phyloP scores from a whole-genome alignment of 192 early-diverging fungal species.

The Backusella circina region DNA sequence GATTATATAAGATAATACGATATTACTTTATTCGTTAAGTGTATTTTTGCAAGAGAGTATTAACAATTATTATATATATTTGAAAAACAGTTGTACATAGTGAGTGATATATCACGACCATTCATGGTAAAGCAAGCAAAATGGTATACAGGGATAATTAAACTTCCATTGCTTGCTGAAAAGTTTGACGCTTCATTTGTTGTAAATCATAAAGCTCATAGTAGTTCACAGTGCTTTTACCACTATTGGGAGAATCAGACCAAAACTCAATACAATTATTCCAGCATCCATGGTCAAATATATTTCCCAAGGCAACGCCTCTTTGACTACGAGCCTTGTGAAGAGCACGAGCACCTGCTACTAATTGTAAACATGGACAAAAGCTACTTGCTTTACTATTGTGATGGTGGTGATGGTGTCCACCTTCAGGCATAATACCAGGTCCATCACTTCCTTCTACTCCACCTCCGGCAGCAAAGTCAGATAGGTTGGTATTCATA shows the following conservation, averaged over 20 bases:
- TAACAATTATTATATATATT: not conserved
- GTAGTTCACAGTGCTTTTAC: conserved; percentile 58
- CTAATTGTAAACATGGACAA: conserved; percentile 28
- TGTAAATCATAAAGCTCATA: conserved; percentile 47
- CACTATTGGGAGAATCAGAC: conserved; percentile 51
- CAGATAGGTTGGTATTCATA: conserved; percentile 23
- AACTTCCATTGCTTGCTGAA: conserved; percentile 1
- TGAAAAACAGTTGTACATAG: not conserved
- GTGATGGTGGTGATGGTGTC: conserved; percentile 15
- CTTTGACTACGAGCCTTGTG: conserved; percentile 30
- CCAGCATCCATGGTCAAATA: conserved; percentile 77
- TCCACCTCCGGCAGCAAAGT: conserved; percentile 17
- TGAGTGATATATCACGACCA: not conserved
- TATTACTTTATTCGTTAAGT: not conserved
- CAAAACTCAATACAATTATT: conserved; percentile 89
- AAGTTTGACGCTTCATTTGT: not conserved
- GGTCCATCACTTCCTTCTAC: conserved; percentile 31
- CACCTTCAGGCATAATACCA: conserved; percentile 6
- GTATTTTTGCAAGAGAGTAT: not conserved
- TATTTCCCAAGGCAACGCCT: conserved; percentile 42
- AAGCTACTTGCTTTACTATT: conserved; percentile 23
- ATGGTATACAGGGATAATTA: not conserved
- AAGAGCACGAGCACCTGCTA: conserved; percentile 33
- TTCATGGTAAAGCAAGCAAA: not conserved
- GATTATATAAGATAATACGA: not conserved